Percentiles rank a stretch among this genome's conserved stretches.
Evolutionary conservation across 2,329 filamentous ascomycete species (phyloP).

Genomic region (Chaetomium sp.): DNA sequence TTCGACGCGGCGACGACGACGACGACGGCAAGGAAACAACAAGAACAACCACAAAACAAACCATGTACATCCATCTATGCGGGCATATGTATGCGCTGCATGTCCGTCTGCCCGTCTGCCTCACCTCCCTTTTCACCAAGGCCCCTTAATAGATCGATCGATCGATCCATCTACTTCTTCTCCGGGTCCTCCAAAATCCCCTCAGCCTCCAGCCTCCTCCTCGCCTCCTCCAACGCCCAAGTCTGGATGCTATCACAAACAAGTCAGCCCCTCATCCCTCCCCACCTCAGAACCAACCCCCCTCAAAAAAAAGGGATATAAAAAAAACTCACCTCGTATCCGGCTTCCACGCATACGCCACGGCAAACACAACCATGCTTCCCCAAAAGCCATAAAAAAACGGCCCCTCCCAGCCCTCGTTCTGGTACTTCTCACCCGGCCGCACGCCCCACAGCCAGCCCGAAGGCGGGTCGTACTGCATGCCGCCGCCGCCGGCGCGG

Average conservation of each 20-base stretch:
- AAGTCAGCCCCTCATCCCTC: background rate
- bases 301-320: slow-evolving; percentile 2
- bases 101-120: slow-evolving; percentile 6
- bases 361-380: slow-evolving; percentile 68
- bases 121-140: too few relatives aligned
- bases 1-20: background rate
- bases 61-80: slow-evolving; percentile 20
- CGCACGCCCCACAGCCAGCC: slow-evolving; percentile 95
- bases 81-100: slow-evolving; percentile 7
- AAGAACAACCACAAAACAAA: slow-evolving; percentile 10
- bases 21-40: background rate
- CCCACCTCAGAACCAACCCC: background rate
- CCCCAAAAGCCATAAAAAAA: slow-evolving; percentile 86
- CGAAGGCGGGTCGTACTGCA: slow-evolving; percentile 83
- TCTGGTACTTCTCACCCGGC: slow-evolving; percentile 92
- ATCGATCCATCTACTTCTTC: slow-evolving; percentile 47
- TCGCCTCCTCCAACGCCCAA: slow-evolving; percentile 96
- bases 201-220: slow-evolving; percentile 92
- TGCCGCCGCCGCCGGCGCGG: slow-evolving; percentile 40
- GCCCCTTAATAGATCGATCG: background rate
- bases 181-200: slow-evolving; percentile 85
- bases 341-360: slow-evolving; percentile 94
- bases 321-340: slow-evolving; percentile 71
- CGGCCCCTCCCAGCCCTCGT: slow-evolving; percentile 92
- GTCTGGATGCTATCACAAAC: slow-evolving; percentile 80